Conservation (phyloP, 306 rosid species). For the Sindora glabra region DNA sequence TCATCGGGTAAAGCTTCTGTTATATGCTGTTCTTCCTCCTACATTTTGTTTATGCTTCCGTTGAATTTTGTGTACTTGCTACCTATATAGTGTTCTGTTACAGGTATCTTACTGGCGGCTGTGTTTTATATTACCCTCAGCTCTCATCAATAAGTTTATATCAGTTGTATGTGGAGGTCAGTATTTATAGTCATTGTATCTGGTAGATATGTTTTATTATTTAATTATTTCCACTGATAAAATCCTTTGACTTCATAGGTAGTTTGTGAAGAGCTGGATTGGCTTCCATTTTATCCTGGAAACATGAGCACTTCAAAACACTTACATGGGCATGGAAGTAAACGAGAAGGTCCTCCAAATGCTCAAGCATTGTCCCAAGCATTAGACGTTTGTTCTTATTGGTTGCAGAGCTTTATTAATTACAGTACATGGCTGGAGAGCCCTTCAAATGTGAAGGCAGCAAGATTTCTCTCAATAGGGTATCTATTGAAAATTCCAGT, state of each 20-base stretch:
- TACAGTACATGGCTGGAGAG: conserved; percentile 84
- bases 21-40: conserved; percentile 3
- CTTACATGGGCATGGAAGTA: conserved; percentile 49
- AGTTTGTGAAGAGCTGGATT: conserved; percentile 97
- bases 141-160: conserved; percentile 95
- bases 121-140: conserved; percentile 90
- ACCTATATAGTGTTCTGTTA: conserved; percentile 21
- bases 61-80: conserved; percentile 23
- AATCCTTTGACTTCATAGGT: conserved; percentile 47
- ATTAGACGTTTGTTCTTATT: conserved; percentile 77
- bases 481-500: conserved; percentile 27
- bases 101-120: conserved; percentile 93
- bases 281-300: conserved; percentile 94
- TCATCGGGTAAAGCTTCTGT: conserved; percentile 57
- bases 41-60: background rate
- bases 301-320: conserved; percentile 31
- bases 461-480: conserved; percentile 86
- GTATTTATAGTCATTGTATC: conserved; percentile 22
- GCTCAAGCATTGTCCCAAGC: conserved; percentile 65
- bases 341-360: conserved; percentile 75
- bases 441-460: conserved; percentile 91
- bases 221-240: conserved; percentile 19
- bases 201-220: conserved; percentile 10
- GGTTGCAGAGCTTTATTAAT: conserved; percentile 94
- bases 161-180: conserved; percentile 93